Evolutionary conservation across 768 basidiomycete genomes (phyloP), one percentile per base, ranked within the genome.

Genomic region (Cystobasidium tubakii): DNA sequence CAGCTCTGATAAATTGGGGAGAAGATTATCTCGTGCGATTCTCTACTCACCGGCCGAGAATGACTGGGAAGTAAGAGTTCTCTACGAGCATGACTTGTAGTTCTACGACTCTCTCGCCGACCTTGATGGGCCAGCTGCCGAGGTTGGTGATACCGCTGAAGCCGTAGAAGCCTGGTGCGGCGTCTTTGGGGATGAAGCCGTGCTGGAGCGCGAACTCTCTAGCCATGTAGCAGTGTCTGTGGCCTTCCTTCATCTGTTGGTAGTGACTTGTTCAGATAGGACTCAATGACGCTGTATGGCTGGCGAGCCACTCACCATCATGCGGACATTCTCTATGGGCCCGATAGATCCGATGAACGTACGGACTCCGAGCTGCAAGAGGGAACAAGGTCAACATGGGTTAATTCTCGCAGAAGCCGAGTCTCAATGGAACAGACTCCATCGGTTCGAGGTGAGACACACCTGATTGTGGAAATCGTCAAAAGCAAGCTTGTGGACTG

Each of bases 171-270:
- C 96, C 96, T 7, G 91, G 92, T 0, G 87, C 87, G 72, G 92
- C 90, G 76, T 93, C 91, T 25, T 84, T 83, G 1, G 92, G 91
- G 71, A 97, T 90, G 80, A 99, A 92, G 0, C 88, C 89, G 80
- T 96, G 87, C 76, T 87, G 86, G 75, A 88, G 83, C 1, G 96
- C 96, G 79, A 98, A 99, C 79, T 89, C 89, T 70, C 96, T 86
- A 15, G 93, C 96, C 73, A 99, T 89, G 82, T 99, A 99, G 64
- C 97, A 94, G 78, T 94, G 88, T 17, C 92, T 85, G 81, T 98
- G 89, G 21, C 96, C 94, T 21, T 87, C 85, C 81, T 92, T 95
- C 74, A 99, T 84, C 44, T 99, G 23, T 90, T 87, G 0, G 94
- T 92, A 92, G 78, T 17, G 46, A n/a, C 21, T 17, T 9, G 15